Base-by-base conservation (phyloP, 805 yeast species). In the Cyberlindnera maritima region DNA sequence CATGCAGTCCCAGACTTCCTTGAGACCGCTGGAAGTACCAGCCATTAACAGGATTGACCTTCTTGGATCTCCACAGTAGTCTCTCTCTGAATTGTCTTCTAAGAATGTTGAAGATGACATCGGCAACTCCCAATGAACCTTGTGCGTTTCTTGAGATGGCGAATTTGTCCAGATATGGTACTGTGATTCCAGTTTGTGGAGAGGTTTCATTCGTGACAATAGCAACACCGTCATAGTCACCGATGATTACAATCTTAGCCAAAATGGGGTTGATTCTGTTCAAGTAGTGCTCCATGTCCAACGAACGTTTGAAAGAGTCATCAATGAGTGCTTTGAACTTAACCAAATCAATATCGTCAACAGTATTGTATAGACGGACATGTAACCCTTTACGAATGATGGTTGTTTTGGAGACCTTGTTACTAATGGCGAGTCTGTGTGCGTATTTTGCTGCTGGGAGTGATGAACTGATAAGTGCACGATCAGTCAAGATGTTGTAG, bases 191-290 rank as follows among this genome's bases (percentile, higher is more conserved):
- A 3, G 55, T 48, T 1, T 42, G 33, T 1, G 60, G 49, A 4
- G 64, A 60, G 1, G 63, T 49, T 36, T 92, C 99, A 80, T 88
- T 85, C 0, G 99, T 94, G 31, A 92, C 76, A 14, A 94, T 85
- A 0, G 98, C 97, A 15, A 88, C 90, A 2, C 98, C 98, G 55
- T 91, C 97, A 63, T 94, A 94, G 60, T 92, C 94, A 1, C 98
- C 98, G 2, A 92, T 88, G 13, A 94, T 76, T 14, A 94, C 82
- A 11, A 94, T 64, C 0, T 87, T 85, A 0, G 97, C 91, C 4
- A 92, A 71, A 2, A 72, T 71, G 1, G 80, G 72, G 50, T 81
- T 75, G 32, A 94, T 75, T 42, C 99, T 70, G 3, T 69, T 49
- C 20, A 89, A 66, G 60, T 91, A 94, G 53, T 79, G 82, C 0